Evolutionary conservation across 768 basidiomycete genomes (phyloP).

Genomic region (Clitopilus hobsonii): DNA sequence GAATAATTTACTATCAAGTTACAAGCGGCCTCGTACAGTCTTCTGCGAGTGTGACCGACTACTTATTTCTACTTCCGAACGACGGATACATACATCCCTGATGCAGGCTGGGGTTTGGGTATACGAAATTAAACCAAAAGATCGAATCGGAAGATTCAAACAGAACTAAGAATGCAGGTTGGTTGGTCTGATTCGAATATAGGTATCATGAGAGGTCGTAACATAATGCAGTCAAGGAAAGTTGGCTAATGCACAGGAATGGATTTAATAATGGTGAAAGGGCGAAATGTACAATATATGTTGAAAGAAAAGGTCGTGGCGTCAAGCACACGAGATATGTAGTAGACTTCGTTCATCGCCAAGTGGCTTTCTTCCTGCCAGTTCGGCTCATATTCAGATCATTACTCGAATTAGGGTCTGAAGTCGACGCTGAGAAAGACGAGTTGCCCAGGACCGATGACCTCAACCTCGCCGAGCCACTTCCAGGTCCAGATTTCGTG

Average conservation of each 20-base stretch:
- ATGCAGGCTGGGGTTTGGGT: background rate
- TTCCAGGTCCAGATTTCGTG: conserved; percentile 30
- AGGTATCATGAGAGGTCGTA: conserved; percentile 7
- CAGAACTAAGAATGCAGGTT: background rate
- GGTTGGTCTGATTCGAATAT: background rate
- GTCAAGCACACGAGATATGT: conserved; percentile 7
- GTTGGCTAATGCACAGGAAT: conserved; percentile 10
- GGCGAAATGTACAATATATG: background rate
- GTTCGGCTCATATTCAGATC: conserved; percentile 45
- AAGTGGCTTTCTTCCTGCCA: conserved; percentile 42
- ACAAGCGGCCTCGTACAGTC: background rate
- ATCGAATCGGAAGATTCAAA: background rate
- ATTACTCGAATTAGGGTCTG: conserved; percentile 41
- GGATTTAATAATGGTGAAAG: conserved; percentile 1
- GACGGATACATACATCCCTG: background rate
- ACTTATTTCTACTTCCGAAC: too few species aligned
- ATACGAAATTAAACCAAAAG: background rate
- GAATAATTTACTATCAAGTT: conserved; percentile 3
- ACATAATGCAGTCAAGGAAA: conserved; percentile 7
- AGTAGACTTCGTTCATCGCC: conserved; percentile 38
- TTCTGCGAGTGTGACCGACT: background rate
- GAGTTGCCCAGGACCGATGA: conserved; percentile 14
- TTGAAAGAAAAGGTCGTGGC: conserved; percentile 5
- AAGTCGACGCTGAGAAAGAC: conserved; percentile 19
- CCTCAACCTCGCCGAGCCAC: conserved; percentile 24